Conservation (phyloP, 78 protist species). For the Dictyostelium firmibasis region DNA sequence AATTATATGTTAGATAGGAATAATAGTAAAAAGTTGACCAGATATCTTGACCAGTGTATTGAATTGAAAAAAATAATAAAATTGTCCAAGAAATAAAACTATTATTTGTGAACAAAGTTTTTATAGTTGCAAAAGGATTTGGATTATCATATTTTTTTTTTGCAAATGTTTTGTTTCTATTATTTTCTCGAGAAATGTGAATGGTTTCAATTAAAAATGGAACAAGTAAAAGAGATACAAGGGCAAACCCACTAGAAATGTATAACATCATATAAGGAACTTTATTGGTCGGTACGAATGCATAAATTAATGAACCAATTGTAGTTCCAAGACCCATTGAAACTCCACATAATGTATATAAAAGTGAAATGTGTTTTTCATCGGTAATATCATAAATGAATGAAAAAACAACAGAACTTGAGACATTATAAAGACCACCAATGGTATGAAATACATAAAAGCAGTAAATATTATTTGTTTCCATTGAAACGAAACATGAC, state of each 20-base stretch:
- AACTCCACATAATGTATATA: background rate
- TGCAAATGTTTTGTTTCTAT: background rate
- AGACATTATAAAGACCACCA: background rate
- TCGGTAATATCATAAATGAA: constrained; percentile 23
- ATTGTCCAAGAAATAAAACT: background rate
- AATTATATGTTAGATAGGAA: background rate
- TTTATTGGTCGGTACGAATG: background rate
- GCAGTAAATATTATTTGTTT: background rate
- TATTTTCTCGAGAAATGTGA: background rate
- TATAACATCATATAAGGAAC: background rate
- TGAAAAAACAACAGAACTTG: background rate
- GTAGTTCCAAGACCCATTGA: background rate
- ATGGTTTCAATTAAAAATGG: background rate
- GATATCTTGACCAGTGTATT: constrained; percentile 6
- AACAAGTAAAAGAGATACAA: background rate
- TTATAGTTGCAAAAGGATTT: background rate
- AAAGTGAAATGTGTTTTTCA: background rate
- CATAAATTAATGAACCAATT: background rate
- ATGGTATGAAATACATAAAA: constrained; percentile 30
- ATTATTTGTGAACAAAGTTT: background rate
- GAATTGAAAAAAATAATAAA: background rate
- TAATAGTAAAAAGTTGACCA: background rate
- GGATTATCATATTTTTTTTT: background rate
- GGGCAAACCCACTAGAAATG: background rate
- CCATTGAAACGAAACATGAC: background rate